Percentiles rank a stretch among this genome's conserved stretches.
These are phyloP conservation scores for Astrocystis sublimbata DNA, from an alignment of 495 filamentous ascomycete species.

Conservation along the genomic window DNA sequence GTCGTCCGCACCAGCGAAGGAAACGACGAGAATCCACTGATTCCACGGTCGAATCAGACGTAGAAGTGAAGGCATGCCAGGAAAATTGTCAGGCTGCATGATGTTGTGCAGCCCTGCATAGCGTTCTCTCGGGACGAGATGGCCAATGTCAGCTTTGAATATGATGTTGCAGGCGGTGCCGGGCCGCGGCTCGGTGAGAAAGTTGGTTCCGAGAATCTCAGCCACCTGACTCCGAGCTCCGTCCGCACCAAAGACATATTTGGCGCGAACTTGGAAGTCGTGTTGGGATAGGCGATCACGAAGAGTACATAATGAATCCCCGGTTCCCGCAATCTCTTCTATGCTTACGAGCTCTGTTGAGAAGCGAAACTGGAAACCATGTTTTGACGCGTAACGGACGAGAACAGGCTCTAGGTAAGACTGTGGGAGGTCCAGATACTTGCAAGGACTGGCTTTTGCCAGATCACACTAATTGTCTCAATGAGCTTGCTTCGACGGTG, in stretches of 20 bases:
- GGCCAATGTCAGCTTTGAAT: slow-evolving; percentile 48
- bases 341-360: slow-evolving; percentile 38
- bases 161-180: slow-evolving; percentile 53
- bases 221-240: slow-evolving; percentile 51
- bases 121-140: slow-evolving; percentile 42
- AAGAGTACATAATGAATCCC: slow-evolving; percentile 37
- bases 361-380: slow-evolving; percentile 45
- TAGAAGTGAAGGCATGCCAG: slow-evolving; percentile 43
- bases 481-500: slow-evolving; percentile 32
- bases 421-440: slow-evolving; percentile 47
- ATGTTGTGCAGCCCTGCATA: slow-evolving; percentile 57
- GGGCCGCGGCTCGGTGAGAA: slow-evolving; percentile 43
- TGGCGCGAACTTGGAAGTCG: slow-evolving; percentile 46
- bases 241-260: slow-evolving; percentile 58
- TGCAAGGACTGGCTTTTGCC: slow-evolving; percentile 32
- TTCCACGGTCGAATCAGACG: slow-evolving; percentile 60
- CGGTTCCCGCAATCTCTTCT: slow-evolving; percentile 24
- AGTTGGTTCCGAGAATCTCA: slow-evolving; percentile 40
- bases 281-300: slow-evolving; percentile 42
- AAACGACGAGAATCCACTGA: slow-evolving; percentile 59
- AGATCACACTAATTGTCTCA: slow-evolving; percentile 13
- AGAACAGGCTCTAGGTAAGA: slow-evolving; percentile 48
- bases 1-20: slow-evolving; percentile 39
- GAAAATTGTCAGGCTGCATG: slow-evolving; percentile 49
- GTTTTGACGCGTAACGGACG: slow-evolving; percentile 37